These are phyloP conservation scores for Paraconiothyrium brasiliense DNA, from an alignment of 2,329 filamentous ascomycete genomes.

Conservation along the genomic window DNA sequence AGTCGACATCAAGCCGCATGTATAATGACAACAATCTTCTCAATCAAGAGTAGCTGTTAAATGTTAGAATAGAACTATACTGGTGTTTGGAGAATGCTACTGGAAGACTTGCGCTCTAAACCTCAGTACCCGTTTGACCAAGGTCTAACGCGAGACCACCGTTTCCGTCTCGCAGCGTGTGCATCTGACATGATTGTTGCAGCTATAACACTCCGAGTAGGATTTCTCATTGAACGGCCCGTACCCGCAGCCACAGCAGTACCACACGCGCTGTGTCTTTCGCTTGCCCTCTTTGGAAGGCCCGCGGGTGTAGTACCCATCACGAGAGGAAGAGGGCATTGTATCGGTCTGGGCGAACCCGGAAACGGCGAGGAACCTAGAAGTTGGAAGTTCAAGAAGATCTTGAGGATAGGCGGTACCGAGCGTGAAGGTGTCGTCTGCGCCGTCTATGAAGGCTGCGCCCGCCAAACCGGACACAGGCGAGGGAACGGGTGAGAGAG, in stretches of 20 bases:
- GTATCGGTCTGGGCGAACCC: neutral
- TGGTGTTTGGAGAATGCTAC: neutral
- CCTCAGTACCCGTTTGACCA: neutral
- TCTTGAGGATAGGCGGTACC: neutral
- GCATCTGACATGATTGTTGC: neutral
- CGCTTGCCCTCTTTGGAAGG: neutral
- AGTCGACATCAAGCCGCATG: neutral
- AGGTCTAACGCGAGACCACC: neutral
- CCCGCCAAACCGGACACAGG: neutral
- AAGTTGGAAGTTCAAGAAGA: neutral
- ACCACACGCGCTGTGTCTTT: neutral
- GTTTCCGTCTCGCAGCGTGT: neutral
- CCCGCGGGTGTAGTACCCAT: neutral
- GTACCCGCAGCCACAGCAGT: neutral
- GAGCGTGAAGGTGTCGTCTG: neutral
- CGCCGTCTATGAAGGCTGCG: neutral
- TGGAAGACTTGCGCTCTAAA: neutral
- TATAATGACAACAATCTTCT: neutral
- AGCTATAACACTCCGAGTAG: neutral
- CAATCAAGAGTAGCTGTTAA: neutral
- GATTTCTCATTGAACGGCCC: neutral
- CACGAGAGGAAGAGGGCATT: neutral
- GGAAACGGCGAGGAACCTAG: too few species aligned
- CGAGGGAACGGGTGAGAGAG: neutral
- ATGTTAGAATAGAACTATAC: neutral